Evolutionary conservation across 495 filamentous ascomycete genomes (phyloP).

Genomic region (Lepraria neglecta): DNA sequence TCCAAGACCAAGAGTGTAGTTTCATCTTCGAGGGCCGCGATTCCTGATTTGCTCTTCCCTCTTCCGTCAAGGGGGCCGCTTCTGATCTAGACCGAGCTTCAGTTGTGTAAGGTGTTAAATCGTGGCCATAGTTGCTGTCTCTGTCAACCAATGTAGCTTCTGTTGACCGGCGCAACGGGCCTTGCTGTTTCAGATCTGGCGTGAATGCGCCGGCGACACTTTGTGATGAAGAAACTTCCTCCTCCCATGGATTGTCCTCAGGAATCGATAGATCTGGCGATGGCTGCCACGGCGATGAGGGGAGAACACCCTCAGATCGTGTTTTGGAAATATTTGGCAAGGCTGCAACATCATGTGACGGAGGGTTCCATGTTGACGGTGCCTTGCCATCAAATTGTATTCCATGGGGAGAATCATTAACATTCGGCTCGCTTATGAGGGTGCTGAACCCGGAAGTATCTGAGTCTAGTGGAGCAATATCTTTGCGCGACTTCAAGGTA

Average conservation of each 20-base stretch:
- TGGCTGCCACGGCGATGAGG: neutral
- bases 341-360: neutral
- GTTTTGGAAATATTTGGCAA: neutral
- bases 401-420: neutral
- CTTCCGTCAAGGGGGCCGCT: neutral
- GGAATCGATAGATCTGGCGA: constrained; percentile 1
- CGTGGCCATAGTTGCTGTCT: neutral
- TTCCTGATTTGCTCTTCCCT: neutral
- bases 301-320: neutral
- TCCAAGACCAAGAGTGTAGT: constrained; percentile 4
- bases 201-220: neutral
- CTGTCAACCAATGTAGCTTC: neutral
- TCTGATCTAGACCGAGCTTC: neutral
- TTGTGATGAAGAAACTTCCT: constrained; percentile 2
- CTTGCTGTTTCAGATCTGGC: too few relatives aligned
- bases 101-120: neutral
- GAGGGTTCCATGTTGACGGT: neutral
- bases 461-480: neutral
- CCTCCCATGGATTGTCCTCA: constrained; percentile 21
- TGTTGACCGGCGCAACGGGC: neutral
- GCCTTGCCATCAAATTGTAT: neutral
- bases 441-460: neutral
- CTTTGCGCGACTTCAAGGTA: neutral
- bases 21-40: neutral
- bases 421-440: too few relatives aligned